Evolutionary conservation across 2,329 filamentous ascomycete genomes (phyloP).

Genomic region (Paramyrothecium sp.): DNA sequence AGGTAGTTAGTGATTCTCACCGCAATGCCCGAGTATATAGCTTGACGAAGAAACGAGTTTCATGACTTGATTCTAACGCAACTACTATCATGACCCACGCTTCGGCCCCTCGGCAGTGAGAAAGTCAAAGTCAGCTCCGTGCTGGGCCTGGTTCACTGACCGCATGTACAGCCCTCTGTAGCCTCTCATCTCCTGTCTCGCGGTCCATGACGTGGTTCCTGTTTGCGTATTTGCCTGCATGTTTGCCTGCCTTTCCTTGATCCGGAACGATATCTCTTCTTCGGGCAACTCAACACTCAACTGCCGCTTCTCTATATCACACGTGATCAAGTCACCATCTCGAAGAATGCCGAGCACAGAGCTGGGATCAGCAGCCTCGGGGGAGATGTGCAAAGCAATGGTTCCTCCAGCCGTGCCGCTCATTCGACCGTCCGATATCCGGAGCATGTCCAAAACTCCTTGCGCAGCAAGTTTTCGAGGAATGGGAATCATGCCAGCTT

Average conservation of each 20-base stretch:
- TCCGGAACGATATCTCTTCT: conserved; percentile 64
- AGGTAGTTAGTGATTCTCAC: no score
- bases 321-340: conserved; percentile 76
- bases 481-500: conserved; percentile 64
- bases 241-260: conserved; percentile 49
- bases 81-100: background rate
- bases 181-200: conserved; percentile 43
- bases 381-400: conserved; percentile 83
- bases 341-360: conserved; percentile 76
- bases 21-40: no score
- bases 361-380: conserved; percentile 74
- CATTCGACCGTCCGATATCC: conserved; percentile 86
- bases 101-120: conserved; percentile 43
- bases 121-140: conserved; percentile 62
- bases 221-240: conserved; percentile 15
- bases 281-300: conserved; percentile 59
- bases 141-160: conserved; percentile 57
- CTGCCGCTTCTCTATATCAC: conserved; percentile 69
- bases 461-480: conserved; percentile 77
- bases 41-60: no score
- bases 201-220: conserved; percentile 24
- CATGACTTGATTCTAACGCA: no score
- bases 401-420: conserved; percentile 85
- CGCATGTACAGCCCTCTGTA: conserved; percentile 60
- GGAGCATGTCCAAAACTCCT: conserved; percentile 74